Evolutionary conservation across 176 grass and related monocot genomes (phyloP).

Genomic region (Cocos nucifera): DNA sequence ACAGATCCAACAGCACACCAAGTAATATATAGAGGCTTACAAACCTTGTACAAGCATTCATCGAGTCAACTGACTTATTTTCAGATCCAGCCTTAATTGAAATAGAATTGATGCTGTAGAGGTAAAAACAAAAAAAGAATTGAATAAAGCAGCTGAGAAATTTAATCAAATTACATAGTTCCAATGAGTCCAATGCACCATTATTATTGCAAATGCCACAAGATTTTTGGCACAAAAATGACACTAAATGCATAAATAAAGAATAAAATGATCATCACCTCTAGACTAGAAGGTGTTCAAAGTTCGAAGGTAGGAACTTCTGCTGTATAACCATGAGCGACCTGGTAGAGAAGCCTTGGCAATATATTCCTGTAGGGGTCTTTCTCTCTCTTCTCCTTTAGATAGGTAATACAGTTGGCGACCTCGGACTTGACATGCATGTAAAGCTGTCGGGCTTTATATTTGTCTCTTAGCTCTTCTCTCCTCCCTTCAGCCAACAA

Average conservation of each 20-base stretch:
- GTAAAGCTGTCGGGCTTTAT: constrained; percentile 54
- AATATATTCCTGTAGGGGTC: constrained; percentile 82
- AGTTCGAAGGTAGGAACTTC: constrained; percentile 86
- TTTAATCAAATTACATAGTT: too few species aligned
- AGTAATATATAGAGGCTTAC: too few species aligned
- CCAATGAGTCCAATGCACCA: too few species aligned
- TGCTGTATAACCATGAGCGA: constrained; percentile 38
- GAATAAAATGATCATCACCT: background rate
- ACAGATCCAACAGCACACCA: too few species aligned
- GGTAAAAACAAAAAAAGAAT: too few species aligned
- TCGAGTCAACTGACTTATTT: too few species aligned
- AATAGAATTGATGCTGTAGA: too few species aligned
- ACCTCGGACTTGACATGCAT: constrained; percentile 81
- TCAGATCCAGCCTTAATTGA: too few species aligned
- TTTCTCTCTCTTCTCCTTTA: constrained; percentile 77
- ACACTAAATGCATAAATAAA: background rate
- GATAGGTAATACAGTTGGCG: constrained; percentile 46
- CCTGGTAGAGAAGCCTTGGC: constrained; percentile 61
- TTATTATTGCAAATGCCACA: too few species aligned
- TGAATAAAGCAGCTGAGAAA: too few species aligned
- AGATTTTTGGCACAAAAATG: too few species aligned
- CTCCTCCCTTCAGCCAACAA: constrained; percentile 50
- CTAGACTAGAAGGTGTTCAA: constrained; percentile 11
- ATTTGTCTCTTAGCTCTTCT: constrained; percentile 48
- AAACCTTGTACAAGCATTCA: too few species aligned